Evolutionary conservation across 352 stramenopile genomes (phyloP), one percentile per base, ranked within the genome.

Genomic region (Plasmopara muralis): DNA sequence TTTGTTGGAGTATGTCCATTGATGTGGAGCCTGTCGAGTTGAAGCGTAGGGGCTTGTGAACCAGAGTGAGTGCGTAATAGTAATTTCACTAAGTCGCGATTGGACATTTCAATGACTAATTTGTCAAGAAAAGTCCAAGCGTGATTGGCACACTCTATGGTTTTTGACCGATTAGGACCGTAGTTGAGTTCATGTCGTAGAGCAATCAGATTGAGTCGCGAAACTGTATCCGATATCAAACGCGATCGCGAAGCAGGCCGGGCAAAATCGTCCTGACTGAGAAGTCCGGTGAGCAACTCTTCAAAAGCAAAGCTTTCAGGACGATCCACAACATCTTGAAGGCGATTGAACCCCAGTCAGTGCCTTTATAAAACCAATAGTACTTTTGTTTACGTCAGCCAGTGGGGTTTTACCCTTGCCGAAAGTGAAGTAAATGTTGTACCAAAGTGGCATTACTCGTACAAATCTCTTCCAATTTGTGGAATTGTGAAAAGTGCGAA

Each of bases 391-490:
- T 1, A 41, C 37, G 1, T 41, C 37, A 8, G 37, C 13, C 13
- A 47, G 10, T 16, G 25, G 42, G 8, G 12, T 34, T 15, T 35
- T 35, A 29, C 18, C 42, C 13, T 47, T 47, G 6, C 50, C 31
- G 15, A 50, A 57, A 9, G 41, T 15, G 13, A 57, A 57, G 50
- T 46, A n/a, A 18, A 33, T 18, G 14, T 57, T 57, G n/a, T 46
- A 44, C 42, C 42, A 57, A 7, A 50, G 13, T n/a, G 50, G 42
- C 50, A 57, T 57, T 4, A 47, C 31, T 25, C 40, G 33, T 1
- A 16, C 16, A 35, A 43, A 40, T 1, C 2, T 0, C 9, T 50
- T 50, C 42, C 42, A 57, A 1, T 40, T 14, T 10, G 25, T 40
- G 4, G 31, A 39, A 3, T 35, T 41, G 20, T 46, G 34, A 8